Evolutionary conservation across 805 yeast species (phyloP).

Genomic region (Kodamaea laetipori): DNA sequence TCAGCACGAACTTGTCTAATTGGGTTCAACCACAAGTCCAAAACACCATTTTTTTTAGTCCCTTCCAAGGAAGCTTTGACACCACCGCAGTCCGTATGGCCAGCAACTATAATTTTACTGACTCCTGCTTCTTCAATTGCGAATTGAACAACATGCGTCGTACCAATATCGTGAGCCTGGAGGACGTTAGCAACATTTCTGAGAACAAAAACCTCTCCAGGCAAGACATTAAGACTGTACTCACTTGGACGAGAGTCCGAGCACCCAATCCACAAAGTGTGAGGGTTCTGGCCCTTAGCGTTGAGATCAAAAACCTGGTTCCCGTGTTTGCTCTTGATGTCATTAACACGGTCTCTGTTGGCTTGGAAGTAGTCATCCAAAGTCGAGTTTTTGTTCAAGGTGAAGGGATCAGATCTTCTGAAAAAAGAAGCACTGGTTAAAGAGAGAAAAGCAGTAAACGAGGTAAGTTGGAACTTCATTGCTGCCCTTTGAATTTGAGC

Average conservation of each 20-base stretch:
- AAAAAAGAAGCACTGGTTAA: background rate
- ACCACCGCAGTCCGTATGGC: slow-evolving; percentile 96
- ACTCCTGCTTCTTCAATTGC: slow-evolving; percentile 84
- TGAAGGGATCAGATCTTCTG: slow-evolving; percentile 35
- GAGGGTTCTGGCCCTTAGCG: slow-evolving; percentile 84
- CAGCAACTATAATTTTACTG: slow-evolving; percentile 79
- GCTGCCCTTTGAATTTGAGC: too few relatives aligned
- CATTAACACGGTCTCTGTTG: slow-evolving; percentile 48
- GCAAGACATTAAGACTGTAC: slow-evolving; percentile 66
- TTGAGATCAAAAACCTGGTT: slow-evolving; percentile 57
- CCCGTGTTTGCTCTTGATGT: slow-evolving; percentile 52
- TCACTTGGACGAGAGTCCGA: slow-evolving; percentile 91
- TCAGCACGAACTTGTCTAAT: slow-evolving; percentile 68
- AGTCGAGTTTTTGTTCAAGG: slow-evolving; percentile 49
- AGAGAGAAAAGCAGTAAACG: background rate
- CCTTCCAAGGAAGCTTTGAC: slow-evolving; percentile 74
- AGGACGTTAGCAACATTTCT: slow-evolving; percentile 85
- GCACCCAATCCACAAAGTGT: slow-evolving; percentile 92
- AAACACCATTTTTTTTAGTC: slow-evolving; percentile 62
- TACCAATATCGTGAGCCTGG: slow-evolving; percentile 67
- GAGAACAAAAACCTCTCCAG: slow-evolving; percentile 89
- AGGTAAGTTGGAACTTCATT: background rate
- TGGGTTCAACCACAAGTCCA: slow-evolving; percentile 72
- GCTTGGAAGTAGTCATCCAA: slow-evolving; percentile 50
- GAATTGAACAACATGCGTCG: slow-evolving; percentile 79